phyloP scores from a whole-genome alignment of 2,329 filamentous ascomycete genomes.

The Pyricularia pennisetigena region DNA sequence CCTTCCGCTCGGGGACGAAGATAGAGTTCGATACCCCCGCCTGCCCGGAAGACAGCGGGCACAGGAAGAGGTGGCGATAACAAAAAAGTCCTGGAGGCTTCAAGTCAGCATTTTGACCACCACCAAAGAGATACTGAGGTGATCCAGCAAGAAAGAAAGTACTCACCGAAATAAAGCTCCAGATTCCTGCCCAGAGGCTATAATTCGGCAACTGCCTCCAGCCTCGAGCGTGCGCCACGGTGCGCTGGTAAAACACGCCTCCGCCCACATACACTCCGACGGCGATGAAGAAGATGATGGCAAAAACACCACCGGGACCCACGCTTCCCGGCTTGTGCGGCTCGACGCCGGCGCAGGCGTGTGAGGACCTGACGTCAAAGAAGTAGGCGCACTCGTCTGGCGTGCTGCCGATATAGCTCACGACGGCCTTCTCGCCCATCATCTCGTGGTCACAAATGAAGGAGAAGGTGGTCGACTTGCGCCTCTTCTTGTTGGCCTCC shows the following conservation, averaged over 20 bases:
- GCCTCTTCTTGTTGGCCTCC: slow-evolving; percentile 26
- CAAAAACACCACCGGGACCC: slow-evolving; percentile 70
- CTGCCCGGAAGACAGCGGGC: slow-evolving; percentile 53
- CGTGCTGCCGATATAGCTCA: slow-evolving; percentile 75
- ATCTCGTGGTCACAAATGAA: slow-evolving; percentile 88
- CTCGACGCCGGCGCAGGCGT: slow-evolving; percentile 63
- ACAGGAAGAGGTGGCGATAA: slow-evolving; percentile 62
- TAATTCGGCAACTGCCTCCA: slow-evolving; percentile 97
- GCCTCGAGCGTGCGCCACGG: slow-evolving; percentile 85
- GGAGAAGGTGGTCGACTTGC: slow-evolving; percentile 80
- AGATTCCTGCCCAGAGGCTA: slow-evolving; percentile 80
- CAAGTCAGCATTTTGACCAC: not conserved
- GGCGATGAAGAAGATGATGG: slow-evolving; percentile 69
- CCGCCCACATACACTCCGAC: slow-evolving; percentile 84
- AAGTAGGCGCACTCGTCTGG: slow-evolving; percentile 91
- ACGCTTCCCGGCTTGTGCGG: slow-evolving; percentile 64
- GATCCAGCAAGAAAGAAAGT: not conserved
- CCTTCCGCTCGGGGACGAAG: slow-evolving; percentile 38
- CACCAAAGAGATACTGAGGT: slow-evolving; percentile 15
- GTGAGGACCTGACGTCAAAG: slow-evolving; percentile 81
- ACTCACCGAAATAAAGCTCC: slow-evolving; percentile 72
- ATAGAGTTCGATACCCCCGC: slow-evolving; percentile 58
- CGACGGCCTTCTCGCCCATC: slow-evolving; percentile 52
- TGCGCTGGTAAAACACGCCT: slow-evolving; percentile 91
- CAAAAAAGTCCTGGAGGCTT: slow-evolving; percentile 46